These are phyloP conservation scores for Truncatella angustata DNA, from an alignment of 2,329 filamentous ascomycete species.

Conservation along the genomic window DNA sequence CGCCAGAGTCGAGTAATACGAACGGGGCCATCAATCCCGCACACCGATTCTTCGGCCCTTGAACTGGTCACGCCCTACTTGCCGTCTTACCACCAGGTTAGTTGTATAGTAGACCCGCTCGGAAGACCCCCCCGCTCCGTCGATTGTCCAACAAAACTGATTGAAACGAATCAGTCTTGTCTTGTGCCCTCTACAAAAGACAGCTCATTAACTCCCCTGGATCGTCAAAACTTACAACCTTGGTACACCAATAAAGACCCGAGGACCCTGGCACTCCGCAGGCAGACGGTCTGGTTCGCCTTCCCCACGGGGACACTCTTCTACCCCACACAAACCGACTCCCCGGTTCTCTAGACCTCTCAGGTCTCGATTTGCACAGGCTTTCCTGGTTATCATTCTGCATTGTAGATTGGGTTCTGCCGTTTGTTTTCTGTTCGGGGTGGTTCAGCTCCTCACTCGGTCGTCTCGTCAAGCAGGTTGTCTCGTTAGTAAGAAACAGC, in stretches of 20 bases:
- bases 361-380: background rate
- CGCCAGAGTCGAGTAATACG: no score
- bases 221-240: background rate
- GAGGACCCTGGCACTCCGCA: background rate
- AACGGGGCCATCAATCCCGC: no score
- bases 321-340: conserved; percentile 5
- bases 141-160: no score
- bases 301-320: background rate
- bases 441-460: no score
- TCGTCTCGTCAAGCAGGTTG: background rate
- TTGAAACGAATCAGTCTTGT: background rate
- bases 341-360: background rate
- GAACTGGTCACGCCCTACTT: background rate
- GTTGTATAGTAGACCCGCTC: no score
- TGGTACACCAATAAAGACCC: background rate
- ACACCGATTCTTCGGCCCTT: no score
- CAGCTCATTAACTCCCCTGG: background rate
- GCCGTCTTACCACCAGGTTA: no score
- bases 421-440: no score
- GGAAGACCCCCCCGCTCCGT: no score
- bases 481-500: background rate
- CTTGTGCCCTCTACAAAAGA: background rate
- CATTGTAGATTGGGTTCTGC: no score
- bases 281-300: background rate
- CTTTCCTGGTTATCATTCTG: background rate